Evolutionary conservation across 2,329 filamentous ascomycete genomes (phyloP).

Genomic region (Verticillium isaacii): DNA sequence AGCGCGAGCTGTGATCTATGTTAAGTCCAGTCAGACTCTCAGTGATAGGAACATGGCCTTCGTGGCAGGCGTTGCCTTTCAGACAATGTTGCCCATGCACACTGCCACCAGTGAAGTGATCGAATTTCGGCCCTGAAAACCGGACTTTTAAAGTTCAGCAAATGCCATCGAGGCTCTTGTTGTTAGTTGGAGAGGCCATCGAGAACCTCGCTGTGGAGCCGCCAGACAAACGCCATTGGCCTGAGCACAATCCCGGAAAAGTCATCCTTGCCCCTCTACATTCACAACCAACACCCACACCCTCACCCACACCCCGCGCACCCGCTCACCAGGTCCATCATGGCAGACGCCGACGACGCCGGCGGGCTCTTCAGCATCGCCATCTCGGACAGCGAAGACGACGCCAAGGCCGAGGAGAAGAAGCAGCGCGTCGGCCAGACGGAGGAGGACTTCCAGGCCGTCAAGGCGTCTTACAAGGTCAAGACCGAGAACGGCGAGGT

Average conservation of each 20-base stretch:
- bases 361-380: slow-evolving; percentile 25
- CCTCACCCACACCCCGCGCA: not conserved
- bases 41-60: too few relatives aligned
- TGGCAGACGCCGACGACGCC: slow-evolving; percentile 16
- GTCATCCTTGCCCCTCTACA: not conserved
- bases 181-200: too few relatives aligned
- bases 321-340: not conserved
- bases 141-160: too few relatives aligned
- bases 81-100: too few relatives aligned
- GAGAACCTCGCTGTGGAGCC: too few relatives aligned
- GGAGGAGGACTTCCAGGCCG: slow-evolving; percentile 42
- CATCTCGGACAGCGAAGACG: slow-evolving; percentile 26
- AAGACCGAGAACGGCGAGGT: slow-evolving; percentile 54
- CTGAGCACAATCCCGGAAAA: not conserved
- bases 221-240: too few relatives aligned
- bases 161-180: too few relatives aligned
- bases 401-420: slow-evolving; percentile 20
- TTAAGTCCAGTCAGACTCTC: too few relatives aligned
- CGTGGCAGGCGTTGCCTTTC: too few relatives aligned
- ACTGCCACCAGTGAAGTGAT: too few relatives aligned
- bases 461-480: slow-evolving; percentile 38
- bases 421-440: slow-evolving; percentile 35
- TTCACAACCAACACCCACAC: not conserved
- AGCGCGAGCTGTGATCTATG: too few relatives aligned
- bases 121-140: too few relatives aligned